Base-by-base conservation (phyloP, 257 asterid species). In the Verbascum thapsus region DNA sequence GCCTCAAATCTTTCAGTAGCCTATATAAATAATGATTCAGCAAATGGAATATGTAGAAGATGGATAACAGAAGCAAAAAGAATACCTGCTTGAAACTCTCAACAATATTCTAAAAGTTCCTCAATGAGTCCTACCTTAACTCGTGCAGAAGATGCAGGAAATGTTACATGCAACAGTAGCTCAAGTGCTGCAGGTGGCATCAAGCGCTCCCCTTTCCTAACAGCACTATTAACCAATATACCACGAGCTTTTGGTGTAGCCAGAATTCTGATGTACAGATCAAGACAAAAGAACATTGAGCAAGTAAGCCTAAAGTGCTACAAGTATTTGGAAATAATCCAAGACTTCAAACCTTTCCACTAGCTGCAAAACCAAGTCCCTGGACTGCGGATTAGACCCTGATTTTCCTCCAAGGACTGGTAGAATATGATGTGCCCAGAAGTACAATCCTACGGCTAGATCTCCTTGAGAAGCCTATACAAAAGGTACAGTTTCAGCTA, bases 1-100 rank as follows among this genome's bases (percentile, higher is more conserved):
- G 81, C 84, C 76, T 80, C 90, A 66, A 90, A 90, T 76, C 97
- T 83, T 61, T 87, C 96, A 45, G 95, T 85, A 43, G 80, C 91
- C 97, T 87, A 57, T 55, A 47, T 11, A 63, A 10, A 45, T 41
- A 72, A n/a, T 8, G 18, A 52, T 42, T 63, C 30, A 69, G 57
- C 56, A 6, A 38, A 12, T 5, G 52, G 32, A 45, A 26, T 26
- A 18, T 12, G 67, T n/a, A n/a, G n/a, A 23, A 41, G 30, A 50
- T 16, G 56, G 32, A 59, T 10, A 13, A n/a, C n/a, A 23, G 40
- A 63, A 23, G 47, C 53, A 35, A 11, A 67, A 12, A 37, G 15
- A 52, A 35, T 37, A 40, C 45, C 15, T 8, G 53, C 4, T 6
- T 2, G 20, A 52, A 26, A 49, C 5, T 12, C 48, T 16, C 9